Conservation (phyloP, 345 rosid species). For the Cardamine chenopodiifolia region DNA sequence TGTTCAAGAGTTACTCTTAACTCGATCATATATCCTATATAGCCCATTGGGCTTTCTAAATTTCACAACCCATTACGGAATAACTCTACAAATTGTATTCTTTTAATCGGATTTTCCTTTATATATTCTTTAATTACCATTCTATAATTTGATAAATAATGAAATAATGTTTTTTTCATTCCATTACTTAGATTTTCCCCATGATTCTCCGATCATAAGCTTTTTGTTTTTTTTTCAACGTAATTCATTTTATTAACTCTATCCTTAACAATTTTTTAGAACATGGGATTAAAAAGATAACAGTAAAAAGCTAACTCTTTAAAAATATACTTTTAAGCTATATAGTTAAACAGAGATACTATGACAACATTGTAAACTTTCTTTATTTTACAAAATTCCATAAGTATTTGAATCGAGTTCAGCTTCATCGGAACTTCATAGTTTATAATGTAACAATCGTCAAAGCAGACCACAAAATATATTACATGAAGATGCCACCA, state of each 20-base stretch:
- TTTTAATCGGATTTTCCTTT: neutral
- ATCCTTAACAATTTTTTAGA: no score
- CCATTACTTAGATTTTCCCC: neutral
- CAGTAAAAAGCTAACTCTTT: no score
- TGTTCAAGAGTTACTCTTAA: neutral
- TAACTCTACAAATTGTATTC: neutral
- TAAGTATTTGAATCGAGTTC: constrained; percentile 4
- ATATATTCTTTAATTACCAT: neutral
- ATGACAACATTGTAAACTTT: neutral
- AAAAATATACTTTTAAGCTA: neutral
- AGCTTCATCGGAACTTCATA: neutral
- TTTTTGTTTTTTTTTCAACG: no score
- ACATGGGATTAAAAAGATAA: no score
- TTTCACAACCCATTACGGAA: neutral
- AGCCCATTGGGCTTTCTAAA: constrained; percentile 33
- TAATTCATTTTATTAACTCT: no score
- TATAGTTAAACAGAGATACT: neutral
- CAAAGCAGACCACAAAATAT: constrained; percentile 3
- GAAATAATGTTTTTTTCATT: no score
- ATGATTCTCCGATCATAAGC: neutral
- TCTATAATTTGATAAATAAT: no score
- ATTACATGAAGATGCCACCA: constrained; percentile 22
- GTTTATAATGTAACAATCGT: neutral
- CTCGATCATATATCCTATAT: neutral
- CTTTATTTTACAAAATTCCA: neutral